Evolutionary conservation across 2,329 filamentous ascomycete genomes (phyloP).

Genomic region (Xylaria multiplex): DNA sequence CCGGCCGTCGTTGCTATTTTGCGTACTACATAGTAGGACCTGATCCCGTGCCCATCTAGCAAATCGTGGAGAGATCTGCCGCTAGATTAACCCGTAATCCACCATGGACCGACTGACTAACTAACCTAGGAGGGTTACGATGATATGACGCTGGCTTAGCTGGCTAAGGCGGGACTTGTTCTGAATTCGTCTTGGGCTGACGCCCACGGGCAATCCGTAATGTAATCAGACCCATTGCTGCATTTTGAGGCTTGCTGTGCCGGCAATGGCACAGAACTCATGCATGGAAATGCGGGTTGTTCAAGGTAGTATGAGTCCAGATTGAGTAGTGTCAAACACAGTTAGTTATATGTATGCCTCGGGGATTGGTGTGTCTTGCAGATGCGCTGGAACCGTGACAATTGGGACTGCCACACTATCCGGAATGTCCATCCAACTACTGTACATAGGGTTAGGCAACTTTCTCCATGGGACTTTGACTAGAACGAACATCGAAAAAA

Average conservation of each 20-base stretch:
- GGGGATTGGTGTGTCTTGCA: conserved; percentile 29
- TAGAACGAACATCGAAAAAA: not conserved
- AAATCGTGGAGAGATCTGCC: conserved; percentile 36
- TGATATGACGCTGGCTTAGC: conserved; percentile 12
- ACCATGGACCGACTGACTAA: conserved; percentile 4
- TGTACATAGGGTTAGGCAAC: not conserved
- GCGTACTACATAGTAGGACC: not conserved
- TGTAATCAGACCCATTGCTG: conserved; percentile 22
- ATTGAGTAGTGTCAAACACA: conserved; percentile 11
- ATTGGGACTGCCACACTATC: conserved; percentile 20
- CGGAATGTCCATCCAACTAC: not conserved
- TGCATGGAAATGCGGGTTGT: conserved; percentile 14
- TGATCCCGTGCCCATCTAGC: conserved; percentile 7
- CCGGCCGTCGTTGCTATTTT: conserved; percentile 1
- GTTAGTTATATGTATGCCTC: conserved; percentile 16
- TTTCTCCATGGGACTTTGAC: not conserved
- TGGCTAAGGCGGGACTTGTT: conserved; percentile 4
- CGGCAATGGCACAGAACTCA: conserved; percentile 21
- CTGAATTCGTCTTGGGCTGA: conserved; percentile 16
- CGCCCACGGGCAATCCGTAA: conserved; percentile 3
- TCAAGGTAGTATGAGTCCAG: not conserved
- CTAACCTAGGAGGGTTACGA: conserved; percentile 6
- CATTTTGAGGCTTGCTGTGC: conserved; percentile 12
- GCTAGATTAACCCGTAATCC: conserved; percentile 19
- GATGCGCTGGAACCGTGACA: conserved; percentile 34